phyloP scores from a whole-genome alignment of 179 eudicot genomes.

The Beta macrorhiza region DNA sequence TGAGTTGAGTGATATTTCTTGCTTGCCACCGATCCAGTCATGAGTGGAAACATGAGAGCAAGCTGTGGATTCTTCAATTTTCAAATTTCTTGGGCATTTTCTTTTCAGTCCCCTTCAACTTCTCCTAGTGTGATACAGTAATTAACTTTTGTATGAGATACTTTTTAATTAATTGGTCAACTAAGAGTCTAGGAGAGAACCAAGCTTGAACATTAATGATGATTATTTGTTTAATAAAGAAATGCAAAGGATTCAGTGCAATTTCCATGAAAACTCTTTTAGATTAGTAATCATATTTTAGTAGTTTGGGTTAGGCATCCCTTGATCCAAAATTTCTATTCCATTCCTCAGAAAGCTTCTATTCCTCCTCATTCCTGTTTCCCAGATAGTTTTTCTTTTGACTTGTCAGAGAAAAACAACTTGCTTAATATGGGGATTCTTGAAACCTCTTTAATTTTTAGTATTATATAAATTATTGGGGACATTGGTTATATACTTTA shows the following conservation, averaged over 20 bases:
- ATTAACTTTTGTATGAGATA: slow-evolving; percentile 26
- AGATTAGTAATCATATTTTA: slow-evolving; percentile 19
- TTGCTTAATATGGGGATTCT: slow-evolving; percentile 28
- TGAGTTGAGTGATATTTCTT: no score
- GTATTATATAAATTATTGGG: slow-evolving; percentile 2
- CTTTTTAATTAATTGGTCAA: slow-evolving; percentile 18
- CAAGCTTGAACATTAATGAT: slow-evolving; percentile 27
- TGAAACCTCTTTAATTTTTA: neutral
- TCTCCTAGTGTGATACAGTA: slow-evolving; percentile 22
- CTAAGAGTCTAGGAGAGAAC: slow-evolving; percentile 13
- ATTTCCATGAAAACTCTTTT: slow-evolving; percentile 12
- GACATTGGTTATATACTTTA: neutral
- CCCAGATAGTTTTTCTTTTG: slow-evolving; percentile 19
- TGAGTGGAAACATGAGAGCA: slow-evolving; percentile 11
- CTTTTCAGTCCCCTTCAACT: slow-evolving; percentile 16
- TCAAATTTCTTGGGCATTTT: slow-evolving; percentile 31
- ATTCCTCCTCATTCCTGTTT: slow-evolving; percentile 41
- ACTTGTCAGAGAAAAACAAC: slow-evolving; percentile 24
- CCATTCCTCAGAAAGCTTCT: slow-evolving; percentile 55
- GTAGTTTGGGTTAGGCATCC: slow-evolving; percentile 3
- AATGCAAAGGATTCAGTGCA: slow-evolving; percentile 43
- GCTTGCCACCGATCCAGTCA: neutral
- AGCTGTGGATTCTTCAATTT: slow-evolving; percentile 27
- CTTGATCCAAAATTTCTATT: slow-evolving; percentile 62
- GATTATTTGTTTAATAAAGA: slow-evolving; percentile 4